These are phyloP conservation scores for Haplographium delicatum DNA, from an alignment of 495 filamentous ascomycete genomes.

Conservation along the genomic window DNA sequence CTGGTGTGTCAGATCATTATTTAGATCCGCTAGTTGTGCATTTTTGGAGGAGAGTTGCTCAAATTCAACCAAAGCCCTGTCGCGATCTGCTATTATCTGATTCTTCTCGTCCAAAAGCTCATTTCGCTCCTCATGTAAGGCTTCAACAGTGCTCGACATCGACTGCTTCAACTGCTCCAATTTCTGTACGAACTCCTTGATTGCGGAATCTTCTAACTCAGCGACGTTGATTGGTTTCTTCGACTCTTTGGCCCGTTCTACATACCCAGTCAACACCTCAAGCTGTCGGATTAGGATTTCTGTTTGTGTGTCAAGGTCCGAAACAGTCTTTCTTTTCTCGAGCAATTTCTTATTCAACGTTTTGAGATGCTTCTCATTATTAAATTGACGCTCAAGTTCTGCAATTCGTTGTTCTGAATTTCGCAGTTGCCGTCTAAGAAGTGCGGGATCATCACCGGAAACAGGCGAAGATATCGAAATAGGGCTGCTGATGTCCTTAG, in stretches of 20 bases:
- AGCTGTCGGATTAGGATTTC: constrained; percentile 94
- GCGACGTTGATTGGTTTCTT: constrained; percentile 65
- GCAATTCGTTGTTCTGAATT: constrained; percentile 74
- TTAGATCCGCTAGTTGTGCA: constrained; percentile 84
- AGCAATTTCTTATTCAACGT: constrained; percentile 78
- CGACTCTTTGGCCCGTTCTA: constrained; percentile 64
- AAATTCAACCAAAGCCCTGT: constrained; percentile 90
- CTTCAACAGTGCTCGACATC: constrained; percentile 72
- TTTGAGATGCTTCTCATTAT: constrained; percentile 71
- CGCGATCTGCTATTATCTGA: constrained; percentile 72
- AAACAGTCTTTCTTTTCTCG: constrained; percentile 94
- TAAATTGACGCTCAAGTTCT: constrained; percentile 72
- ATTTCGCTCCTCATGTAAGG: constrained; percentile 76
- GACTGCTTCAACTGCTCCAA: constrained; percentile 80
- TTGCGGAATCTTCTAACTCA: constrained; percentile 75
- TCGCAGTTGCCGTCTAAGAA: constrained; percentile 71
- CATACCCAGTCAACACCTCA: constrained; percentile 66
- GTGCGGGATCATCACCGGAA: constrained; percentile 62
- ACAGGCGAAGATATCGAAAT: constrained; percentile 54
- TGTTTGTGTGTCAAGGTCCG: constrained; percentile 88
- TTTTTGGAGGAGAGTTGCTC: constrained; percentile 93
- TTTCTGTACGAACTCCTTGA: constrained; percentile 83
- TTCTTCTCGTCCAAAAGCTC: constrained; percentile 76
- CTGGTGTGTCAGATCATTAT: constrained; percentile 89
- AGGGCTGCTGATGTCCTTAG: constrained; percentile 69